Conservation (phyloP, 352 stramenopile genomes). For the Pythium grandisporangium region DNA sequence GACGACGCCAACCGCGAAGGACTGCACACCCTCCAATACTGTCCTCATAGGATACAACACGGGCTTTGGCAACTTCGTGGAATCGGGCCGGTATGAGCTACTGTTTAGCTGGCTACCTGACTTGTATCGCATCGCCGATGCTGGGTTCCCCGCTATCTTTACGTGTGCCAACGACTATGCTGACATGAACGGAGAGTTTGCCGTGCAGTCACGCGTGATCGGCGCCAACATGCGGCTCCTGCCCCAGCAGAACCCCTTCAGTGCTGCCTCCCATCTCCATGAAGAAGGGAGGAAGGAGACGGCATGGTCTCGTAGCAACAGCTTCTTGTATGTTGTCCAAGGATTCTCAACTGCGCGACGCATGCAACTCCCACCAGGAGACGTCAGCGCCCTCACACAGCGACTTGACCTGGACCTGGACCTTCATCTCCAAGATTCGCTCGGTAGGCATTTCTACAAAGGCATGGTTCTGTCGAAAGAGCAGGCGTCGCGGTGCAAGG, state of each 20-base stretch:
- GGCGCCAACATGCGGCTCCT: slow-evolving; percentile 50
- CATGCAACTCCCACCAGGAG: slow-evolving; percentile 10
- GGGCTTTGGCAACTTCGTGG: slow-evolving; percentile 73
- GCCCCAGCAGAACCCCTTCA: slow-evolving; percentile 66
- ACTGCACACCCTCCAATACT: slow-evolving; percentile 27
- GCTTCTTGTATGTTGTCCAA: slow-evolving; percentile 54
- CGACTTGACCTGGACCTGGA: slow-evolving; percentile 35
- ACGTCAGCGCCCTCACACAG: slow-evolving; percentile 23
- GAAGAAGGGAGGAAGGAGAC: slow-evolving; percentile 56
- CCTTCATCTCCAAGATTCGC: slow-evolving; percentile 37
- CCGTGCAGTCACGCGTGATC: slow-evolving; percentile 49
- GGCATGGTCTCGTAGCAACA: slow-evolving; percentile 59
- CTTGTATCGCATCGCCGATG: slow-evolving; percentile 40
- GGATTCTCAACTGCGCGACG: slow-evolving; percentile 24
- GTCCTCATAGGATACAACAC: slow-evolving; percentile 68
- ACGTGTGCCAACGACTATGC: slow-evolving; percentile 73
- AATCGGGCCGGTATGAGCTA: slow-evolving; percentile 30
- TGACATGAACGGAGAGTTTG: slow-evolving; percentile 76
- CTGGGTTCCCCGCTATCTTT: slow-evolving; percentile 49
- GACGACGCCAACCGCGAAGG: slow-evolving; percentile 13
- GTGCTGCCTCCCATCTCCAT: slow-evolving; percentile 58
- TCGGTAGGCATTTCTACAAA: slow-evolving; percentile 51
- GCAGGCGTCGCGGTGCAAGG: slow-evolving; percentile 45
- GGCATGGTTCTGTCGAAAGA: slow-evolving; percentile 58
- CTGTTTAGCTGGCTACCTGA: slow-evolving; percentile 71